phyloP scores from a whole-genome alignment of 331 rosid species.

The Malus hybrid region DNA sequence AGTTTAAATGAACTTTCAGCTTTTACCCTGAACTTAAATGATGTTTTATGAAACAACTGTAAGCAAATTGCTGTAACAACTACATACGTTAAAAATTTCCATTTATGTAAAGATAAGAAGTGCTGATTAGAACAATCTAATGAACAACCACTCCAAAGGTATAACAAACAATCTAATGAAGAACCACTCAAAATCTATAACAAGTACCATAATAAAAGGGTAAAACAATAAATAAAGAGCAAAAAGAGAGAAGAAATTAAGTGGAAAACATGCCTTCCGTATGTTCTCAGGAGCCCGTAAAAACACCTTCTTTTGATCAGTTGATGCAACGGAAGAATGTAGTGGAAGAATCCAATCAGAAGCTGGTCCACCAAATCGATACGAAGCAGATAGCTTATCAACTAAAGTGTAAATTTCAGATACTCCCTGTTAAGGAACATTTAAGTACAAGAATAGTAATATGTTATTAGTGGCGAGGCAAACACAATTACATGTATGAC shows the following conservation, averaged over 20 bases:
- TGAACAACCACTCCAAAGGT: no score
- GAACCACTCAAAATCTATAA: background rate
- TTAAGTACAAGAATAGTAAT: background rate
- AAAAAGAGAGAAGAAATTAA: slow-evolving; percentile 11
- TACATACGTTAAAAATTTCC: background rate
- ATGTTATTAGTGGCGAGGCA: slow-evolving; percentile 4
- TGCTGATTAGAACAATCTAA: no score
- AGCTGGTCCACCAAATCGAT: slow-evolving; percentile 83
- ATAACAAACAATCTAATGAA: background rate
- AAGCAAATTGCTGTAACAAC: background rate
- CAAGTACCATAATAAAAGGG: background rate
- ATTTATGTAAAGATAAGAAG: background rate
- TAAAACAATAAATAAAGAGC: slow-evolving; percentile 1
- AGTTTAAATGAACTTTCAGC: background rate
- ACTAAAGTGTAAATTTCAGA: slow-evolving; percentile 65
- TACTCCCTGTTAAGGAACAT: slow-evolving; percentile 52
- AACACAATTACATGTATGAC: background rate
- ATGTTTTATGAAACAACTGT: background rate
- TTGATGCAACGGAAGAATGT: slow-evolving; percentile 76
- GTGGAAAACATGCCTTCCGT: slow-evolving; percentile 58
- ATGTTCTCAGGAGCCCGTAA: slow-evolving; percentile 67
- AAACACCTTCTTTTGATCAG: slow-evolving; percentile 80
- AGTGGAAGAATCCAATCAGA: slow-evolving; percentile 92
- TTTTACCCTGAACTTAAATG: background rate
- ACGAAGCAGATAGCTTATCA: slow-evolving; percentile 73